Base-by-base conservation (phyloP, 2,329 filamentous ascomycete genomes). In the Orbilia javanica region DNA sequence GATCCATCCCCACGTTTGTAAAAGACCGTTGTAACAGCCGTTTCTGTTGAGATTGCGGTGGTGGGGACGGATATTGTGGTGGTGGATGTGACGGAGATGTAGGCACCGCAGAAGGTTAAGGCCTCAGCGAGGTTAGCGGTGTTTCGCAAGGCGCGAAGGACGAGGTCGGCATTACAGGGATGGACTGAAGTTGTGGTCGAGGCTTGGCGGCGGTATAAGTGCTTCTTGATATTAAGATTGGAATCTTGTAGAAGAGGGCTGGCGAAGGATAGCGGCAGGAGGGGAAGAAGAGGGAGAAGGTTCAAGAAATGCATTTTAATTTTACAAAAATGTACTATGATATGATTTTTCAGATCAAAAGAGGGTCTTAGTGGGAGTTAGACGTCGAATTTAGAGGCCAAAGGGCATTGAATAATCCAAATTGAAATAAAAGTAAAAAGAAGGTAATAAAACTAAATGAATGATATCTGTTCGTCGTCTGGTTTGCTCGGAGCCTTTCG, bases 141-240 rank as follows among this genome's bases (percentile, higher is more conserved):
- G 15, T 29, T 34, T 10, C 65, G 52, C 6, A 69, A 25, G 5
- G 50, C 48, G 18, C 65, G 65, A 15, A 69, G 65, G 36, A 69
- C 22, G 27, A 39, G 34, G 27, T 70, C 53, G 6, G 52, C 39
- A 29, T 62, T 70, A 6, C 66, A 70, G 3, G 31, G 13, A 31
- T 36, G 52, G 13, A 15, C 34, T 6, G 20, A 20, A 36, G 27
- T 36, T 11, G 22, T 57, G 36, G 34, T 55, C 13, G 29, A 60
- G 25, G 48, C 29, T n/a, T 67, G 27, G 4, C 50, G 42, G 3
- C 20, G 25, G n/a, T 65, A 46, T n/a, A 39, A 11, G 34, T 15
- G n/a, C n/a, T n/a, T n/a, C n/a, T 39, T 3, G 36, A 15, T 31
- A 39, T 20, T 44, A 13, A 44, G 6, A n/a, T 44, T n/a, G 1